Evolutionary conservation across 305 asterid genomes (phyloP).

Genomic region (Fraxinus greggii): DNA sequence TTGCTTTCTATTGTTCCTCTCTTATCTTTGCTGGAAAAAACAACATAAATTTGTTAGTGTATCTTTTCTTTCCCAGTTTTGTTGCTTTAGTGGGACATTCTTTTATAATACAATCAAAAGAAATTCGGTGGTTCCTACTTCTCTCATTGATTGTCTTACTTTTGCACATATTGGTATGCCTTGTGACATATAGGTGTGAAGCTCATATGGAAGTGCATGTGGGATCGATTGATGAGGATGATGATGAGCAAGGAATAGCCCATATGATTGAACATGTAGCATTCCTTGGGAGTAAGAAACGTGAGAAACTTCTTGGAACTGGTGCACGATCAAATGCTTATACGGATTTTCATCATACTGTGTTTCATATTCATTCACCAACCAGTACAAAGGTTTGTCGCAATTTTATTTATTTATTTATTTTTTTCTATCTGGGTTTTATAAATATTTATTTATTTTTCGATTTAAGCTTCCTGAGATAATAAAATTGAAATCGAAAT

Average conservation of each 20-base stretch:
- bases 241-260: conserved; percentile 98
- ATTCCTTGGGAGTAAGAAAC: conserved; percentile 98
- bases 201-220: conserved; percentile 99
- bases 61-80: conserved; percentile 8
- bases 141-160: conserved; percentile 2
- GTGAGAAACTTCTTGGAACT: conserved; percentile 98
- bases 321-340: conserved; percentile 99
- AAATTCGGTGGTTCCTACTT: neutral
- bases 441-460: neutral
- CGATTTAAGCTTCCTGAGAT: neutral
- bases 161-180: conserved; percentile 15
- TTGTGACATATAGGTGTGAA: conserved; percentile 69
- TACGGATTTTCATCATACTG: conserved; percentile 98
- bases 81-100: neutral
- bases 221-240: conserved; percentile 98
- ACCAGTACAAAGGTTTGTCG: conserved; percentile 72
- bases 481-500: neutral
- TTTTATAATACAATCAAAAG: neutral
- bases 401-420: neutral
- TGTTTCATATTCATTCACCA: conserved; percentile 98
- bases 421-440: neutral
- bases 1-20: conserved; percentile 16
- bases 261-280: conserved; percentile 99
- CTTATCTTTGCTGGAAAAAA: neutral
- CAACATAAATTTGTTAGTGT: conserved; percentile 7